Percentiles rank a stretch among this genome's conserved stretches.
phyloP scores from a whole-genome alignment of 2,329 filamentous ascomycete species.

The Calonectria hongkongensis region DNA sequence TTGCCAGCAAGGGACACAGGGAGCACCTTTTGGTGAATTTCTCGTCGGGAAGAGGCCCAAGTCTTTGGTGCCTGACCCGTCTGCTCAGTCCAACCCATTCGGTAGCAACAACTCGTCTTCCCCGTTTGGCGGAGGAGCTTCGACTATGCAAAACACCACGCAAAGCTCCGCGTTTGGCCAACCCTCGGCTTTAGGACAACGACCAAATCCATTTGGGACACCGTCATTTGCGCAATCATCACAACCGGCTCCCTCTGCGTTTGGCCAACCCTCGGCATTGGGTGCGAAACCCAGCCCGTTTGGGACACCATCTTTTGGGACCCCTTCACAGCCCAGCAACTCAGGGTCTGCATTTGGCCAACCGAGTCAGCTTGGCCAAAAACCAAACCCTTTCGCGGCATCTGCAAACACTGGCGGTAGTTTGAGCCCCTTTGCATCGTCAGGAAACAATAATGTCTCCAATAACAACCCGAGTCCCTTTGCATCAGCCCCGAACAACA shows the following conservation, averaged over 20 bases:
- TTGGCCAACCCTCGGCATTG: slow-evolving; percentile 64
- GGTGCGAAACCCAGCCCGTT: slow-evolving; percentile 61
- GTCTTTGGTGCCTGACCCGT: slow-evolving; percentile 53
- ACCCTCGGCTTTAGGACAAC: slow-evolving; percentile 66
- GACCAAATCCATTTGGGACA: slow-evolving; percentile 55
- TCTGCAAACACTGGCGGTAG: slow-evolving; percentile 32
- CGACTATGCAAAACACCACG: slow-evolving; percentile 49
- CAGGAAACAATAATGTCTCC: slow-evolving; percentile 34
- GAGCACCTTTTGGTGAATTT: slow-evolving; percentile 68
- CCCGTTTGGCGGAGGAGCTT: slow-evolving; percentile 57
- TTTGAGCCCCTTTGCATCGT: slow-evolving; percentile 47
- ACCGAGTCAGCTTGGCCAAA: slow-evolving; percentile 60
- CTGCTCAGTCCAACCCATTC: slow-evolving; percentile 65
- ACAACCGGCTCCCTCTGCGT: slow-evolving; percentile 57
- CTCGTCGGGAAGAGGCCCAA: slow-evolving; percentile 60
- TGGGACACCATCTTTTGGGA: slow-evolving; percentile 59
- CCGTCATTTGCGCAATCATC: slow-evolving; percentile 65
- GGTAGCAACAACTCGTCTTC: slow-evolving; percentile 53
- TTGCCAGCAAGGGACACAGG: slow-evolving; percentile 68
- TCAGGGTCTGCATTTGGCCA: slow-evolving; percentile 59
- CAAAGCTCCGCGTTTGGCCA: slow-evolving; percentile 56
- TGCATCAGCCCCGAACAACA: slow-evolving; percentile 48
- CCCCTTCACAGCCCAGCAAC: slow-evolving; percentile 57
- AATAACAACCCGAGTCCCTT: slow-evolving; percentile 53
- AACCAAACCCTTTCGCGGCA: slow-evolving; percentile 62